phyloP scores from a whole-genome alignment of 148 eudicot species.

The Camellia granthamiana region DNA sequence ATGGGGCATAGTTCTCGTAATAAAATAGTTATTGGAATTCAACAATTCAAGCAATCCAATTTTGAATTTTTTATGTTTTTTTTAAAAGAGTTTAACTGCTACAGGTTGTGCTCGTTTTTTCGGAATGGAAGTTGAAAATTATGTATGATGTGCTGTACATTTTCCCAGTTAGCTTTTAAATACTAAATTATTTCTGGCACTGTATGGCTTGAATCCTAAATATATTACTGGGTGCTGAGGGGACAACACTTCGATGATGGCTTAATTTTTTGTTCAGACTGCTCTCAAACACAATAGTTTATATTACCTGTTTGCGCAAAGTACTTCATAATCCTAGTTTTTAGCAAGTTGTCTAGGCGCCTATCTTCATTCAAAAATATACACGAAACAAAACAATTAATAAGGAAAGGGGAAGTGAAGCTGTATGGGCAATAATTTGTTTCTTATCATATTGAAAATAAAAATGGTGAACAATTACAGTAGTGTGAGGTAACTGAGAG shows the following conservation, averaged over 20 bases:
- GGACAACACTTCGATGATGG: not conserved
- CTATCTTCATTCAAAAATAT: not conserved
- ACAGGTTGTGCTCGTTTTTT: not conserved
- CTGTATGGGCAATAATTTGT: not conserved
- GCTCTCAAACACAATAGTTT: not conserved
- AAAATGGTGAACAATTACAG: not conserved
- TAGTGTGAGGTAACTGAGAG: not conserved
- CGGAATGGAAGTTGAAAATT: not conserved
- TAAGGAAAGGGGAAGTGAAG: conserved; percentile 5
- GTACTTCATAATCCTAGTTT: not conserved
- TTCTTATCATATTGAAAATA: not conserved
- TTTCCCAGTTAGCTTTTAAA: not conserved
- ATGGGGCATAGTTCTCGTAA: not conserved
- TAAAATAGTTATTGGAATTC: not conserved
- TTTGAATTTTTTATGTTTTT: not conserved
- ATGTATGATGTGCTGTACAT: not conserved
- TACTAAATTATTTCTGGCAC: conserved; percentile 5
- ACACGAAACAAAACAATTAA: not conserved
- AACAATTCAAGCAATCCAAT: not conserved
- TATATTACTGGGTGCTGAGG: not conserved
- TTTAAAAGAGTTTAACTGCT: not conserved
- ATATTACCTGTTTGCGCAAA: not conserved
- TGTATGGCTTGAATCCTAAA: not conserved
- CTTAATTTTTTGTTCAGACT: not conserved
- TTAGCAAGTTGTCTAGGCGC: not conserved